Evolutionary conservation across 176 grass and related monocot species (phyloP), one percentile per base, ranked within the genome.

Genomic region (Rhynchospora breviuscula): DNA sequence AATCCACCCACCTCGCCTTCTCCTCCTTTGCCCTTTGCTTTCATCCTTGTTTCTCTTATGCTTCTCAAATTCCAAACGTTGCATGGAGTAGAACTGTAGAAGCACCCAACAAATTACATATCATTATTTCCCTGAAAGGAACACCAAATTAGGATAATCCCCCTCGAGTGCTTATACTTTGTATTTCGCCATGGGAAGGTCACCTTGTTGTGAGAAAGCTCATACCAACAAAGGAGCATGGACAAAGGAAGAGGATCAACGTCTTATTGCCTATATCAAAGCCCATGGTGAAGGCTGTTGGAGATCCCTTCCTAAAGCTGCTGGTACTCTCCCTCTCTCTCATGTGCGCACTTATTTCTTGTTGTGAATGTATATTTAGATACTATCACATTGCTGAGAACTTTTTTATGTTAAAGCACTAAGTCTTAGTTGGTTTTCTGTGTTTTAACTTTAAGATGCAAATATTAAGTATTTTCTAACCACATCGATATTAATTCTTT

Each of bases 201-300:
- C 94, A 8, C 90, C 94, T 57, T 97, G 94, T 67, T 97, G 94
- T 85, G 94, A 94, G 90, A 97, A 94, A 86, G 94, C 88, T 53
- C 94, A 92, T 82, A 94, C 90, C 25, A 97, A 97, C 90, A 97
- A 94, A 87, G 94, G 94, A 17, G 92, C 92, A 51, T 97, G 94
- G 94, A 94, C 90, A 5, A 97, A 92, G 82, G 94, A 97, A 59
- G 94, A 97, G 67, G 94, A 97, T 58, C 92, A 91, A 82, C 83
- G 92, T 1, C 90, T 97, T 21, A 79, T 94, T 49, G 59, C 88
- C 66, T 89, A 97, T 90, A 97, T 97, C 88, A 92, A 76, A 72
- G 77, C 62, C n/a, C 85, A 97, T 77, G 94, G 94, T 59, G 92
- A 97, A 40, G 94, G 94, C 2, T 91, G 90, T 67, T 97, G 94